Conservation (phyloP, 345 rosid genomes). For the Linum trigynum region DNA sequence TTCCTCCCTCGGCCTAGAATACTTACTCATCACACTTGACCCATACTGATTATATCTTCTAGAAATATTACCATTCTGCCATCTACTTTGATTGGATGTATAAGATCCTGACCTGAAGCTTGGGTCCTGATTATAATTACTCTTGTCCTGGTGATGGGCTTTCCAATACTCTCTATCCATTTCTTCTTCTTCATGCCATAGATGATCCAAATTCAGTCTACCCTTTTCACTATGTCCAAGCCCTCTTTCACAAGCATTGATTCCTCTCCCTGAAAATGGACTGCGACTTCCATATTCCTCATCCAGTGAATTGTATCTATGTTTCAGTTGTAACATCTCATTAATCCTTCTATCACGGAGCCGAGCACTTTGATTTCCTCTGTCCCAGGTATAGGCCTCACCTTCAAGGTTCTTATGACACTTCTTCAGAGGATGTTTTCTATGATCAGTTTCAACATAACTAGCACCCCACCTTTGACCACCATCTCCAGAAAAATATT, state of each 20-base stretch:
- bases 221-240: conserved; percentile 18
- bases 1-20: conserved; percentile 17
- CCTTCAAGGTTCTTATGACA: conserved; percentile 20
- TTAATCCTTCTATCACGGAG: conserved; percentile 13
- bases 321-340: background rate
- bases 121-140: conserved; percentile 12
- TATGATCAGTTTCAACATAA: conserved; percentile 17
- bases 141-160: conserved; percentile 3
- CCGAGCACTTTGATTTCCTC: conserved; percentile 22
- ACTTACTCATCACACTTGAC: conserved; percentile 13
- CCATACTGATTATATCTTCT: conserved; percentile 19
- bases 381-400: conserved; percentile 19
- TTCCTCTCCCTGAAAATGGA: conserved; percentile 25
- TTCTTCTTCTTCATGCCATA: conserved; percentile 17
- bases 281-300: conserved; percentile 20
- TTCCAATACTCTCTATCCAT: conserved; percentile 2
- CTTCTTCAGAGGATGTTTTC: conserved; percentile 15
- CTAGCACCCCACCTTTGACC: conserved; percentile 20
- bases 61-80: conserved; percentile 12
- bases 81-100: conserved; percentile 21
- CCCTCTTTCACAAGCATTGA: conserved; percentile 24
- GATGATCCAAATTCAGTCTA: conserved; percentile 27
- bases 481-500: conserved; percentile 18
- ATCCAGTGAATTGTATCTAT: conserved; percentile 22
- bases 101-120: conserved; percentile 20